Base-by-base conservation (phyloP, 495 filamentous ascomycete species). In the Poronia punctata region DNA sequence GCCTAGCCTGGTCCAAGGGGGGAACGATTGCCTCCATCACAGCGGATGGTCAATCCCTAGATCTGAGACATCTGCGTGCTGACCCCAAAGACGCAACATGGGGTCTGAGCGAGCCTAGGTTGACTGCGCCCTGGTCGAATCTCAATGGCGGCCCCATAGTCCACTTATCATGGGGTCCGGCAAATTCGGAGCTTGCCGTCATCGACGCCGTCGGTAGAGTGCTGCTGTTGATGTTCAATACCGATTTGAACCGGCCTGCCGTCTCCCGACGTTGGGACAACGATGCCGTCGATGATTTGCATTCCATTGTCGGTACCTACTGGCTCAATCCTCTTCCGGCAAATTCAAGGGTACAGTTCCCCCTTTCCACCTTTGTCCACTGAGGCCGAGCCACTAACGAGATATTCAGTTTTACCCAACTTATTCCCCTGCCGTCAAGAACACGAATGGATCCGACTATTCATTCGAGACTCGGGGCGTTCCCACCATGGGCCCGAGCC, bases 11-110 rank as follows among this genome's bases (percentile, higher is more conserved):
- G 93, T 95, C 92, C 12, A 86, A 82, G 41, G 68, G 79, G 54
- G 92, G 92, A 40, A 87, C 80, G 51, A 84, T 97, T 57, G 90
- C 90, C 20, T 80, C 80, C 40, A 83, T 97, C 50, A 74, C 80
- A 16, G 60, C 74, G n/a, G 78, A 85, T 58, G 81, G 83, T 16
- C 70, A 70, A 16, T 69, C 67, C 5, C 66, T 96, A 21, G 76
- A 80, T 44, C 65, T 93, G 9, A 76, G 81, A 34, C 79, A 84
- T 58, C 68, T 97, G 7, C 71, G 75, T 18, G 83, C 82, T 47
- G 72, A 78, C 43, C 74, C 80, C 1, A 70, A 80, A 10, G 76
- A 83, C 64, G 86, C 84, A 0, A 70, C 70, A 43, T 97, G 88
- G 85, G 67, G 64, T n/a, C 66, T 97, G 24, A 86, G 82, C 49